phyloP scores from a whole-genome alignment of 2,329 filamentous ascomycete species.

The Pseudocercospora cruenta region DNA sequence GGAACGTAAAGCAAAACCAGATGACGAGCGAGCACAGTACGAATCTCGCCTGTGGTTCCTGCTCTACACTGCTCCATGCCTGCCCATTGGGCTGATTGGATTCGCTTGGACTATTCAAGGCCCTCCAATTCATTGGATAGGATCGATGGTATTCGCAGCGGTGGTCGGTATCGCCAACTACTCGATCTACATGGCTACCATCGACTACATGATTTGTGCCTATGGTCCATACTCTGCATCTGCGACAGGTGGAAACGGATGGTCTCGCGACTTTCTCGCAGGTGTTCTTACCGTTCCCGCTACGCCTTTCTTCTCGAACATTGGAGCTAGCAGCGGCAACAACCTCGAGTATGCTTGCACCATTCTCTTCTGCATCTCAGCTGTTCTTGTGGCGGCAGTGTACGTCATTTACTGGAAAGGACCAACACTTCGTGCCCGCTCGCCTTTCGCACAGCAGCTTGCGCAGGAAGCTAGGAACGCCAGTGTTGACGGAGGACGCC shows the following conservation, averaged over 20 bases:
- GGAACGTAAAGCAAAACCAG: conserved; percentile 50
- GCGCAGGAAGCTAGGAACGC: conserved; percentile 29
- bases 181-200: conserved; percentile 66
- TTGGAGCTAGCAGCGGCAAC: conserved; percentile 36
- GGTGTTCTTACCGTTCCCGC: conserved; percentile 72
- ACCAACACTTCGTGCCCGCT: conserved; percentile 54
- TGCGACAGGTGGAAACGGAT: conserved; percentile 76
- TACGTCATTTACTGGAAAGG: conserved; percentile 63
- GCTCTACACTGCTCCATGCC: conserved; percentile 63
- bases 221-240: conserved; percentile 76
- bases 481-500: conserved; percentile 28
- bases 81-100: conserved; percentile 71
- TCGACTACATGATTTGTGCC: conserved; percentile 76
- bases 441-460: conserved; percentile 57
- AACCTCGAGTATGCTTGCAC: conserved; percentile 61
- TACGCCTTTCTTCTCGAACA: conserved; percentile 60
- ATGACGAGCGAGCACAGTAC: conserved; percentile 60
- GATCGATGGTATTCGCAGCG: conserved; percentile 66
- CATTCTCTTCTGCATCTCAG: conserved; percentile 56
- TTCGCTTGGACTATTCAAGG: conserved; percentile 74
- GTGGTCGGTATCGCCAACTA: conserved; percentile 73
- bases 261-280: conserved; percentile 73
- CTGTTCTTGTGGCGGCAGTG: conserved; percentile 57
- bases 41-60: conserved; percentile 71
- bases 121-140: conserved; percentile 69